Base-by-base conservation (phyloP, 768 basidiomycete species). In the Cyclocybe aegerita region DNA sequence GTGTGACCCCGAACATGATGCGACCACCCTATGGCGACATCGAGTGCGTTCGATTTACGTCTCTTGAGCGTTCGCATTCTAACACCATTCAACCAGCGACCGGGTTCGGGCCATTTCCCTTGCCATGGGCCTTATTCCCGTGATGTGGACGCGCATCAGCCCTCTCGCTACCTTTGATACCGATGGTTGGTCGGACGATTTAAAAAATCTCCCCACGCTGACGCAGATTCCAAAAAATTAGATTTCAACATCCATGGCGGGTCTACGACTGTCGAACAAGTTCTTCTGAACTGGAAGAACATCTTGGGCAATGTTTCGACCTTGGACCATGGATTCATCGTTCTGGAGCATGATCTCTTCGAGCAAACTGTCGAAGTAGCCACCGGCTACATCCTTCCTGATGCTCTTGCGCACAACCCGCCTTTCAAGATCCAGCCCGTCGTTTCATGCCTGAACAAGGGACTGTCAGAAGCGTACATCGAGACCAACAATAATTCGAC, bases 321-420 rank as follows among this genome's bases (percentile, higher is more conserved):
- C 17, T 70, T 88, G 49, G 54, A 76, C 60, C 80, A 67, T n/a
- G 93, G 93, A 9, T 96, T 96, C 76, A 91, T 96, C 60, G 88
- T 91, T 43, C 78, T 96, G 33, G 89, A 90, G 66, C 88, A 90
- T 64, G 92, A 93, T 67, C 76, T 93, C 32, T 93, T 90, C 75
- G 82, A 86, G 67, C 86, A 93, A 65, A 77, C 84, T 1, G 91
- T 93, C 39, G 88, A 93, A 53, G 77, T 94, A 15, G 91, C 92
- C 3, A 87, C 86, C 35, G 90, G 88, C 34, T 93, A 93, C 71
- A 83, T 93, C 61, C 77, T 93, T 11, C 92, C 92, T 2, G 82
- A 85, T 60, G 92, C 89, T 5, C 71, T 91, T 53, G 83, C 85
- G 3, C 80, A 79, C 63, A 70, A 77, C 34, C 84, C 83, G 14